phyloP scores from a whole-genome alignment of 768 basidiomycete genomes.

The Tricholoma furcatifolium region DNA sequence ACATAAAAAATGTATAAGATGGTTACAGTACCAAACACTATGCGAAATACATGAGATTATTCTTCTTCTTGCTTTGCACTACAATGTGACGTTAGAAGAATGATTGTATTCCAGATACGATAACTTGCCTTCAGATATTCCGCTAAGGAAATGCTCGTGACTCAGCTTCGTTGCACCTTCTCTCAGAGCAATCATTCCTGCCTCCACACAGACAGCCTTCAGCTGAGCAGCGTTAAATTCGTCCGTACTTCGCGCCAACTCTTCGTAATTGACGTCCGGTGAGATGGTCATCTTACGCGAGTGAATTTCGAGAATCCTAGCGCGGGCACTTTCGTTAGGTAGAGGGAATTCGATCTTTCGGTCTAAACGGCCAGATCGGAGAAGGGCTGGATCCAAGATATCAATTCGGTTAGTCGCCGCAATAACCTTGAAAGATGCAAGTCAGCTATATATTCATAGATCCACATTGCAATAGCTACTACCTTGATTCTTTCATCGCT shows the following conservation, averaged over 20 bases:
- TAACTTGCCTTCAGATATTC: slow-evolving; percentile 79
- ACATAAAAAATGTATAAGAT: not conserved
- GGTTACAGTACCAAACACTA: slow-evolving; percentile 32
- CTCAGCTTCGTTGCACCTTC: slow-evolving; percentile 87
- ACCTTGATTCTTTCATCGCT: slow-evolving; percentile 98
- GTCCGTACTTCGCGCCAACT: slow-evolving; percentile 94
- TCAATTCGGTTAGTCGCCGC: slow-evolving; percentile 99
- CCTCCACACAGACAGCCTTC: slow-evolving; percentile 98
- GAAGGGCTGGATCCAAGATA: slow-evolving; percentile 96
- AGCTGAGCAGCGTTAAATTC: slow-evolving; percentile 98
- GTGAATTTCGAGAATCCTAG: slow-evolving; percentile 95
- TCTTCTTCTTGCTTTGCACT: slow-evolving; percentile 99
- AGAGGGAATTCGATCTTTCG: slow-evolving; percentile 99
- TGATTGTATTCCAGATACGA: slow-evolving; percentile 1
- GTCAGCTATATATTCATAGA: slow-evolving; percentile 3
- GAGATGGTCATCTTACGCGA: slow-evolving; percentile 92
- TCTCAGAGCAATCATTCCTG: slow-evolving; percentile 96
- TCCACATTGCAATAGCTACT: slow-evolving; percentile 17
- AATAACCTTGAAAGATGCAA: slow-evolving; percentile 66
- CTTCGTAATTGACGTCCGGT: slow-evolving; percentile 92
- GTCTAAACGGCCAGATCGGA: slow-evolving; percentile 96
- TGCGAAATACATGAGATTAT: slow-evolving; percentile 92
- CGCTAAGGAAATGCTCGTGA: slow-evolving; percentile 96
- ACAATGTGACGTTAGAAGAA: slow-evolving; percentile 19
- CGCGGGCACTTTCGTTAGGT: slow-evolving; percentile 94